phyloP scores from a whole-genome alignment of 768 basidiomycete species.

The Leccinum variicolor region DNA sequence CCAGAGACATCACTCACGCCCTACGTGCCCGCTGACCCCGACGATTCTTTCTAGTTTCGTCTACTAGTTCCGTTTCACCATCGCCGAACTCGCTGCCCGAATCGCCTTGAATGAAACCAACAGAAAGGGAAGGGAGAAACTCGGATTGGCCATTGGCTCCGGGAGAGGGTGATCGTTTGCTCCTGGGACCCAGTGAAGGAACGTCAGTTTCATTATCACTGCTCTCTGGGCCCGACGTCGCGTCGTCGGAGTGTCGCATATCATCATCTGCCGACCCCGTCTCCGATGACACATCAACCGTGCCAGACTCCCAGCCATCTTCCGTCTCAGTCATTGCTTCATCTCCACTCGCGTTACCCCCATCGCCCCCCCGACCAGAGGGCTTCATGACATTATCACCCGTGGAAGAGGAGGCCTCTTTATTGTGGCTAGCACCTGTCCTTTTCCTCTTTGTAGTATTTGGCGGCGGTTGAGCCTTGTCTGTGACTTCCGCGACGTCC shows the following conservation, averaged over 20 bases:
- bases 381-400: background rate
- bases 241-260: slow-evolving; percentile 18
- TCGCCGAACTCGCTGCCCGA: slow-evolving; percentile 79
- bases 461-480: slow-evolving; percentile 11
- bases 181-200: slow-evolving; percentile 9
- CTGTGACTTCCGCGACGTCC: slow-evolving; percentile 17
- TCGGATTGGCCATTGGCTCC: slow-evolving; percentile 39
- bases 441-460: slow-evolving; percentile 12
- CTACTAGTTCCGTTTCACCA: slow-evolving; percentile 51
- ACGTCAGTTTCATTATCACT: slow-evolving; percentile 19
- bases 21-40: slow-evolving; percentile 91
- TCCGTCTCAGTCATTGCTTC: slow-evolving; percentile 10
- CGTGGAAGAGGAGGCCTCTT: background rate
- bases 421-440: background rate
- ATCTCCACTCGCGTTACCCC: slow-evolving; percentile 14
- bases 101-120: slow-evolving; percentile 79
- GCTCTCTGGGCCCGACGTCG: slow-evolving; percentile 27
- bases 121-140: slow-evolving; percentile 86
- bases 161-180: slow-evolving; percentile 21
- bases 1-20: slow-evolving; percentile 60
- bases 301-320: slow-evolving; percentile 43
- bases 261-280: slow-evolving; percentile 2
- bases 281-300: slow-evolving; percentile 29
- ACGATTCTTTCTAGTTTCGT: slow-evolving; percentile 73
- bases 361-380: slow-evolving; percentile 14